phyloP scores from a whole-genome alignment of 352 stramenopile genomes.

The Elongisporangium anandrum region DNA sequence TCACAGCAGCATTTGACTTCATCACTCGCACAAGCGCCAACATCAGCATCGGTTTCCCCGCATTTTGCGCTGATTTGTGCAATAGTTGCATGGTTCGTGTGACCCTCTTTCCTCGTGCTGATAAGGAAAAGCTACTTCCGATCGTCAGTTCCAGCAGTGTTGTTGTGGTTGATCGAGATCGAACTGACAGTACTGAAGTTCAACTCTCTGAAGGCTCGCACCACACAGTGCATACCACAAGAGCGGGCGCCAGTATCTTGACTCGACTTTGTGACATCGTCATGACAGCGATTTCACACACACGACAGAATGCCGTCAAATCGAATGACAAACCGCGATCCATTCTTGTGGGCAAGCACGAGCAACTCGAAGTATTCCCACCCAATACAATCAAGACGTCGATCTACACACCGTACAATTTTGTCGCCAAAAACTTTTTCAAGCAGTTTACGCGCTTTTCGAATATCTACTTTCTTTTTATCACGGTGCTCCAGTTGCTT shows the following conservation, averaged over 20 bases:
- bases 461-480: constrained; percentile 91
- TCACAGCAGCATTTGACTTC: neutral
- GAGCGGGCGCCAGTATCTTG: neutral
- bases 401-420: constrained; percentile 60
- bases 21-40: neutral
- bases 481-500: constrained; percentile 81
- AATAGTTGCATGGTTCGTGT: neutral
- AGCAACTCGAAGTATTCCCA: constrained; percentile 18
- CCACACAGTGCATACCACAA: neutral
- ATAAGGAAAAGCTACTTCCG: neutral
- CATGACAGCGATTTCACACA: neutral
- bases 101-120: neutral
- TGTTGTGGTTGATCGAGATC: neutral
- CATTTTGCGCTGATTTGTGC: neutral
- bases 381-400: constrained; percentile 54
- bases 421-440: constrained; percentile 66
- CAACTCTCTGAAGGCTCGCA: neutral
- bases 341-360: constrained; percentile 18
- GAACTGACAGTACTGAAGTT: neutral
- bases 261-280: neutral
- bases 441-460: constrained; percentile 83
- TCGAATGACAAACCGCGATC: constrained; percentile 6
- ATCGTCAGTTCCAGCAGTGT: neutral
- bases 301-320: neutral
- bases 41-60: neutral